Evolutionary conservation across 805 yeast genomes (phyloP), one percentile per base, ranked within the genome.

Genomic region (Ogataea ganodermae): DNA sequence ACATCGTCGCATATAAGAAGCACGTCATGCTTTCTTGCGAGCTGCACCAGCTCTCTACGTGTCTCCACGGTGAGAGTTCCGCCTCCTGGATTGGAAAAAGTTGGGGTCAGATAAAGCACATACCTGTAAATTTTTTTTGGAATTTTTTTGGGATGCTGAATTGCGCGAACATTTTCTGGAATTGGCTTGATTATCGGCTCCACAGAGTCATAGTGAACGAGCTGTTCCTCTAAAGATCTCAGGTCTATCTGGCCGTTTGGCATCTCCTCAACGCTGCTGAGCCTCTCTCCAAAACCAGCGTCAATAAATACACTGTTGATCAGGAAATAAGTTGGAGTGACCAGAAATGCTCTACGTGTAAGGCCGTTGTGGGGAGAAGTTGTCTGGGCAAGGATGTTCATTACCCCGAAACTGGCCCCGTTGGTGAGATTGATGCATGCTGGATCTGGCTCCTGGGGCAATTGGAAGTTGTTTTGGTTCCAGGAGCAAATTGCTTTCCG

Each of bases 361-460:
- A 80, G 74, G 1, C 75, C 75, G 6, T 78, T 74, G 44, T 76
- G 83, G 0, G 84, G 76, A 43, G 78, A 68, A 0, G 95, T 85
- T 32, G 83, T 72, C 44, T 81, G 87, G 3, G 79, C 62, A 43
- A 89, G 68, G 17, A 84, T 76, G 58, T 80, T 82, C 54, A 84
- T 76, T n/a, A 84, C 75, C 3, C 96, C 96, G 62, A 80, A 88
- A 30, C 91, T 84, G 0, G 96, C 92, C 12, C 96, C 96, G 35
- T 79, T 83, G 3, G 94, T 86, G 47, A 89, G 65, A 62, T 85
- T 85, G 27, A 89, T 60, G 52, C 71, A 65, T n/a, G n/a, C n/a
- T n/a, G n/a, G n/a, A 9, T 78, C 80, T 0, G 87, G 75, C 20
- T 68, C 62, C 3, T 76, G 63, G 2, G 54, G 56, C 4, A 63